These are phyloP conservation scores for Leccinum pachyderme DNA, from an alignment of 1,284 basidiomycete species.

Conservation along the genomic window DNA sequence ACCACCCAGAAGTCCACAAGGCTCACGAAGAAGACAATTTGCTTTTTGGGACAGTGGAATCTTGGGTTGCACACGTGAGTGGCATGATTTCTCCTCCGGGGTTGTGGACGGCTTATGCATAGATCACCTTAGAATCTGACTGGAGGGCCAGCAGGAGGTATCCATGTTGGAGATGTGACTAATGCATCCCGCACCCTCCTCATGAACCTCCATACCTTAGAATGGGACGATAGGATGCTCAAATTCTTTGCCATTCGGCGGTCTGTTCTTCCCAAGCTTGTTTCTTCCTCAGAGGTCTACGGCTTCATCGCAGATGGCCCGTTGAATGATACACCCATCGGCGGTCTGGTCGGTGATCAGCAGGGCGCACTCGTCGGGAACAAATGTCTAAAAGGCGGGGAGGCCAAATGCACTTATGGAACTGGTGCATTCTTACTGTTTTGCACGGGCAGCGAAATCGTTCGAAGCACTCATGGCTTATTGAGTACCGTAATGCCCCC, in stretches of 20 bases:
- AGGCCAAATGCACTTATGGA: conserved; percentile 95
- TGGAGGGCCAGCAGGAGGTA: conserved; percentile 62
- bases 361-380: conserved; percentile 96
- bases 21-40: conserved; percentile 86
- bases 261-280: conserved; percentile 83
- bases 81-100: conserved; percentile 5
- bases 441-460: conserved; percentile 86
- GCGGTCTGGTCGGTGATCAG: conserved; percentile 94
- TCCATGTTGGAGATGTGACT: conserved; percentile 94
- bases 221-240: conserved; percentile 84
- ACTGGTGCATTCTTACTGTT: conserved; percentile 96
- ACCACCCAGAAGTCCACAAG: conserved; percentile 74
- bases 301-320: conserved; percentile 71
- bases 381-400: conserved; percentile 83
- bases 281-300: conserved; percentile 91
- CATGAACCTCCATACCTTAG: conserved; percentile 77
- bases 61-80: conserved; percentile 90
- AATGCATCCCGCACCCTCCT: conserved; percentile 97
- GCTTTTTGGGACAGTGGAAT: conserved; percentile 93
- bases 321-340: conserved; percentile 80
- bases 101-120: conserved; percentile 1
- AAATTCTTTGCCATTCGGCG: conserved; percentile 84
- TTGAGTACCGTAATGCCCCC: conserved; percentile 74
- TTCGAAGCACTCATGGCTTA: conserved; percentile 84
- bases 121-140: conserved; percentile 67